Conservation (phyloP, 2,329 filamentous ascomycete genomes). For the Pseudogymnoascus sp. region DNA sequence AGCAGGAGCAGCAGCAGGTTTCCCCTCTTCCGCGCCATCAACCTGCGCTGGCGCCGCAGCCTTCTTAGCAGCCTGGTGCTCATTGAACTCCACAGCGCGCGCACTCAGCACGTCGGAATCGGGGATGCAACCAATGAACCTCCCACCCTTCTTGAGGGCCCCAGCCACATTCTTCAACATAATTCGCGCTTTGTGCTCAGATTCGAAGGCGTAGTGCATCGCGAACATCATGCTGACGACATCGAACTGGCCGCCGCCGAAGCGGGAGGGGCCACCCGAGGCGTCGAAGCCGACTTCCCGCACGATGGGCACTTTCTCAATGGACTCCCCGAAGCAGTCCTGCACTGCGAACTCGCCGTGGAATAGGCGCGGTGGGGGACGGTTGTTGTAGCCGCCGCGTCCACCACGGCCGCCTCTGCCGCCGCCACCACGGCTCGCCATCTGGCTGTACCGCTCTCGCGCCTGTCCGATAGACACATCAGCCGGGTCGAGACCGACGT, state of each 20-base stretch:
- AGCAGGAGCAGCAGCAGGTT: constrained; percentile 26
- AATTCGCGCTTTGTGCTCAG: constrained; percentile 74
- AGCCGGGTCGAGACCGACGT: constrained; percentile 89
- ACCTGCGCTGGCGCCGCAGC: constrained; percentile 8
- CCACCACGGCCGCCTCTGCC: constrained; percentile 36
- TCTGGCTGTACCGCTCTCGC: constrained; percentile 68
- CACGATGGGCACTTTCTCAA: constrained; percentile 75
- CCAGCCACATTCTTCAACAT: constrained; percentile 94
- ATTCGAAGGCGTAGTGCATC: constrained; percentile 98
- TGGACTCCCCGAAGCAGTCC: constrained; percentile 81
- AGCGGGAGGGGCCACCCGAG: constrained; percentile 59
- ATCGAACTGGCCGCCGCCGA: constrained; percentile 75
- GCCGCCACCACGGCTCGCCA: constrained; percentile 50
- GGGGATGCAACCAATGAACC: constrained; percentile 93
- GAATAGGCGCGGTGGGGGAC: constrained; percentile 54
- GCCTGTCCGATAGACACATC: constrained; percentile 90
- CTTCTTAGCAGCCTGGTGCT: constrained; percentile 37
- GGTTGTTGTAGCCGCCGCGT: constrained; percentile 38
- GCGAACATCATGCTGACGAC: constrained; percentile 99
- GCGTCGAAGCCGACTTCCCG: constrained; percentile 80
- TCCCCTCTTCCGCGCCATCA: constrained; percentile 34
- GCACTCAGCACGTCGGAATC: constrained; percentile 85
- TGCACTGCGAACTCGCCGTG: constrained; percentile 83
- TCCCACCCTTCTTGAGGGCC: constrained; percentile 82
- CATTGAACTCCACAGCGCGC: constrained; percentile 70